Evolutionary conservation across 495 filamentous ascomycete species (phyloP), one percentile per base, ranked within the genome.

Genomic region (Aspergillus ellipticus): DNA sequence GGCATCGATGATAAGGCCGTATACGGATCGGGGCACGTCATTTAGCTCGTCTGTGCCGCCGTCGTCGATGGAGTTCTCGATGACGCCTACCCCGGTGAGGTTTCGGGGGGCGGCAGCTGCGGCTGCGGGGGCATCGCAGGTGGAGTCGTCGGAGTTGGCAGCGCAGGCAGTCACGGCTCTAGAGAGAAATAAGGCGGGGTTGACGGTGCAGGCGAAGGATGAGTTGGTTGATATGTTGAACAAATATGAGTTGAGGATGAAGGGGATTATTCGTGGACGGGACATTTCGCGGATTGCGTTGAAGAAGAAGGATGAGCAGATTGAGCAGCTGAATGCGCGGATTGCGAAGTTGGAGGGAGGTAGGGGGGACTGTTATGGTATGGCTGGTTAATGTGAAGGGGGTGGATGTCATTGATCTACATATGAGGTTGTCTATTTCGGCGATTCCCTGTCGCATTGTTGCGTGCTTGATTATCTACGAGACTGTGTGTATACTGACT

Each of bases 241-340:
- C 31, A 74, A 66, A 35, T 78, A 88, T 57, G 81, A 83, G 10
- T 64, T 83, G 49, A 76, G 74, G 37, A 74, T 68, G 7, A 75
- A 73, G 56, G 87, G 87, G 1, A 75, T 89, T 17, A 72, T 77
- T 24, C 76, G 76, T 3, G 86, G 84, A 0, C 67, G 88, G 5
- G 88, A 92, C 53, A 79, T 85, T 19, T 73, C 81, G 1, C 67
- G 89, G 22, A 68, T 76, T 1, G 78, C 80, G 6, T 56, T 88
- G n/a, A 84, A 82, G 63, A 76, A 74, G 21, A 85, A 85, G 42
- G 84, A 91, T 42, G 72, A 72, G 2, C 77, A 81, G 54, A 82
- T 86, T 60, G 83, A 39, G 78, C 84, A 67, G 74, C 65, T 42
- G 74, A 85, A 73, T 53, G 75, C 70, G 2, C 76, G 79, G 50